A percentile compares a stretch with the other conserved stretches of the same genome.
phyloP scores from a whole-genome alignment of 2,329 filamentous ascomycete genomes.

The Didymella sp. region DNA sequence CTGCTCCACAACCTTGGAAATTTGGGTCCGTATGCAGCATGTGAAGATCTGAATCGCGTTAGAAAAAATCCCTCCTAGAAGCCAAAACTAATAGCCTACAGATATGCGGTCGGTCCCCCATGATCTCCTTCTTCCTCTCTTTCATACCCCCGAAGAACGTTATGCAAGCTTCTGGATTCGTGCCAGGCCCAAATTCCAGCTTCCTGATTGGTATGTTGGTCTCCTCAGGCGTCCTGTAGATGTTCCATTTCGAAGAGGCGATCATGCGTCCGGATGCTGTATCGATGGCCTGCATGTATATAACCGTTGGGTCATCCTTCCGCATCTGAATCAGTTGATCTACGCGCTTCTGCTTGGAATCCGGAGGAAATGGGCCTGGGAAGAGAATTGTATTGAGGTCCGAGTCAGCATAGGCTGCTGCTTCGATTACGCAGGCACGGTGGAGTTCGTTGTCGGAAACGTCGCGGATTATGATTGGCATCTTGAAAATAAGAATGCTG shows the following conservation, averaged over 20 bases:
- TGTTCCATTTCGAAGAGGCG: conserved; percentile 41
- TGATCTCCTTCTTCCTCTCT: conserved; percentile 27
- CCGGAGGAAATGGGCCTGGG: conserved; percentile 30
- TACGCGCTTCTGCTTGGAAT: conserved; percentile 1
- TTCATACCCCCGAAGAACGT: conserved; percentile 32
- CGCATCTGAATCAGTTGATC: conserved; percentile 6
- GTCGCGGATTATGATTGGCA: conserved; percentile 35
- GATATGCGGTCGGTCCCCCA: conserved; percentile 33
- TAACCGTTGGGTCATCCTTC: conserved; percentile 6
- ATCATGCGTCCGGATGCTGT: conserved; percentile 34
- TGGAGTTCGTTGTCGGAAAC: conserved; percentile 34
- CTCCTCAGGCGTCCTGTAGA: conserved; percentile 32
- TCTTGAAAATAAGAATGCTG: conserved; percentile 2
- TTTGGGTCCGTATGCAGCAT: conserved; percentile 39
- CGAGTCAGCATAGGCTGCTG: conserved; percentile 29
- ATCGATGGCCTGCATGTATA: conserved; percentile 37
- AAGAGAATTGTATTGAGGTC: conserved; percentile 30
- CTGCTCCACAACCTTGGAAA: conserved; percentile 35
- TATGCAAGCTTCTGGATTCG: conserved; percentile 34
- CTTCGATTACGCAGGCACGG: conserved; percentile 33
- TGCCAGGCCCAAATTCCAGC: conserved; percentile 26
- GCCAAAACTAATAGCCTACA: conserved; percentile 25
- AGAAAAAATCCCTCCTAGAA: background rate
- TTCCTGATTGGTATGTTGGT: conserved; percentile 19
- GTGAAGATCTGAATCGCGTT: conserved; percentile 31